Evolutionary conservation across 1,284 basidiomycete species (phyloP), one percentile per base, ranked within the genome.

Genomic region (Trichosporon coremiiforme): DNA sequence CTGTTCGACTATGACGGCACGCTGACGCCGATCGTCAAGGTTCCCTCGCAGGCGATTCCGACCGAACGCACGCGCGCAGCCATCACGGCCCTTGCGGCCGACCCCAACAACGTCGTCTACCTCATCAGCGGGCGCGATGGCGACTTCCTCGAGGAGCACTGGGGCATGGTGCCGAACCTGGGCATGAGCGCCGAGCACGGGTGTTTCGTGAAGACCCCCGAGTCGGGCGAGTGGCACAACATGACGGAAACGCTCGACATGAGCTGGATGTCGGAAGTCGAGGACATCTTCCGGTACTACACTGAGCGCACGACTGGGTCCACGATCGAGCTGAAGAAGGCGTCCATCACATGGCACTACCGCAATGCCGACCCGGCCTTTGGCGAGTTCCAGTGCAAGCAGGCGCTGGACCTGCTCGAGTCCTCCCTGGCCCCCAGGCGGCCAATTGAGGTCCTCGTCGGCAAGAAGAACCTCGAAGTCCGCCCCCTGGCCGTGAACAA

Each of bases 1-100:
- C 86, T 98, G 80, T 95, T 99, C 78, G 97, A 99, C 84, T 99
- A 99, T 81, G 96, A 98, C 81, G 96, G 96, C 9, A 99, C 97
- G 0, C 88, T 99, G 70, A 91, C 96, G 0, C 96, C 96, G 0
- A 98, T 99, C 80, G 96, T 99, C 81, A 97, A 95, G 85, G 89
- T 90, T 13, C 96, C 97, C 0, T 90, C 90, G 62, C 91, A 91
- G 85, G 96, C 97, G 1, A 85, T 91, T 8, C 96, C 96, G 0
- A 91, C 93, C 0, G 83, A 87, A 15, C 86, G 88, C 29, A 90
- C 96, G 17, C 88, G 96, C 31, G 85, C 87, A 60, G 92, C 92
- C 0, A 89, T 99, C 70, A 84, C 88, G 64, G 84, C 86, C 68
- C 88, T 99, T 38, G 86, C 90, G 1, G 85, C 86, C 12, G 95